These are phyloP conservation scores for Rhododendron ferrugineum DNA, from an alignment of 148 eudicot genomes.

Conservation along the genomic window DNA sequence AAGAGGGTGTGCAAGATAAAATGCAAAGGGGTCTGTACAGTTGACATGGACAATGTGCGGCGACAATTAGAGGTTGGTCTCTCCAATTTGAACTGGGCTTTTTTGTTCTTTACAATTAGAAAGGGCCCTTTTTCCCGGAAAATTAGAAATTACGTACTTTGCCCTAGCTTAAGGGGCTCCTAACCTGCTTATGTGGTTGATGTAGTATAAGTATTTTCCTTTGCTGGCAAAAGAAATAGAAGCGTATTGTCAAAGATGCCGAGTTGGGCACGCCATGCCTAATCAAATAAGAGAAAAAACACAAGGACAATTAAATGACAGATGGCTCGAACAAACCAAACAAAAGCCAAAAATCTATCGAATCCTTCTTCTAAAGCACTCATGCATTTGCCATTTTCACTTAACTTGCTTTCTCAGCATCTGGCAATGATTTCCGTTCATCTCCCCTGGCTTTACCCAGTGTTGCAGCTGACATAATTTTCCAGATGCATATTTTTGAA, in stretches of 20 bases:
- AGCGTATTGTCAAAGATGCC: not conserved
- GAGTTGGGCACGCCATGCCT: not conserved
- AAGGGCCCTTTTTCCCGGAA: not conserved
- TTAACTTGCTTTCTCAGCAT: not conserved
- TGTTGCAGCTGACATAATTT: not conserved
- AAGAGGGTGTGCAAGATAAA: constrained; percentile 92
- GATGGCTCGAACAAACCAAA: not conserved
- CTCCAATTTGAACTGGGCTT: constrained; percentile 1
- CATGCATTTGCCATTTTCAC: not conserved
- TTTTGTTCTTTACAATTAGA: too few species aligned
- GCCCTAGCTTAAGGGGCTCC: not conserved
- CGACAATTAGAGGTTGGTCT: constrained; percentile 82
- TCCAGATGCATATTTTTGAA: not conserved
- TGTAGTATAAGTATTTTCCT: not conserved
- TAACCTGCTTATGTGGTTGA: not conserved
- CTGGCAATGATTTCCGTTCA: not conserved
- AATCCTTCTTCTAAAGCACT: not conserved
- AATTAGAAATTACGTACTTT: not conserved
- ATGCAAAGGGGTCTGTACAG: constrained; percentile 97
- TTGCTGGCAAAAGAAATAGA: not conserved
- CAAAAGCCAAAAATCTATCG: not conserved
- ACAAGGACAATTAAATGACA: not conserved
- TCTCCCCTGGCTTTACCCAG: not conserved
- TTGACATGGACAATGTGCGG: constrained; percentile 90
- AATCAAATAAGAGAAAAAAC: not conserved